These are phyloP conservation scores for Magnaporthales sp. DNA, from an alignment of 2,329 filamentous ascomycete genomes.

Conservation along the genomic window DNA sequence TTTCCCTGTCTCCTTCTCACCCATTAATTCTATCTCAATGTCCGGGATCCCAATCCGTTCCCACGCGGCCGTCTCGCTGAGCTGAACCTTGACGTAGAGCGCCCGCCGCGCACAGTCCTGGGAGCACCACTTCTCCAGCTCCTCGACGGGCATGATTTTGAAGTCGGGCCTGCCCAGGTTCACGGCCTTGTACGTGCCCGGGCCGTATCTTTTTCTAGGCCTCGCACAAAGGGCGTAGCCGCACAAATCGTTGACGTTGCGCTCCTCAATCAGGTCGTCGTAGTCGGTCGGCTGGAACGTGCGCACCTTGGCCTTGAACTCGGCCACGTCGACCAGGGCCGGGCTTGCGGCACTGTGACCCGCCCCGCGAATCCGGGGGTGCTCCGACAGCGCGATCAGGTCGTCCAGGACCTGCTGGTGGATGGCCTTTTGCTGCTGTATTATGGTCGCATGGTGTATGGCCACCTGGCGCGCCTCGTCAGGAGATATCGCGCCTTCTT, in stretches of 20 bases:
- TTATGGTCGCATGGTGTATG: conserved; percentile 70
- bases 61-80: conserved; percentile 80
- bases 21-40: conserved; percentile 52
- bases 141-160: conserved; percentile 60
- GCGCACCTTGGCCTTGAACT: conserved; percentile 58
- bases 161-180: conserved; percentile 42
- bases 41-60: conserved; percentile 55
- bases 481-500: conserved; percentile 17
- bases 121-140: conserved; percentile 83
- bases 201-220: conserved; percentile 43
- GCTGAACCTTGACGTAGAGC: conserved; percentile 80
- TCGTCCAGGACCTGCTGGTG: conserved; percentile 65
- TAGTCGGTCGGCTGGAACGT: conserved; percentile 84
- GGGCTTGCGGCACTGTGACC: conserved; percentile 35
- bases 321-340: conserved; percentile 48
- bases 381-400: conserved; percentile 62
- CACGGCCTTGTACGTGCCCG: conserved; percentile 61
- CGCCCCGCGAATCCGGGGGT: conserved; percentile 29
- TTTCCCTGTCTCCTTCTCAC: conserved; percentile 47
- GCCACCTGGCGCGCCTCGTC: conserved; percentile 53
- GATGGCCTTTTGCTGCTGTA: conserved; percentile 74
- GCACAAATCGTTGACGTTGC: conserved; percentile 74
- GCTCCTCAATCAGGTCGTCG: conserved; percentile 79
- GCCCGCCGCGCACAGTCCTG: conserved; percentile 69
- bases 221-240: conserved; percentile 74